These are phyloP conservation scores for Caryopteris hybrid DNA, from an alignment of 305 asterid genomes.

Conservation along the genomic window DNA sequence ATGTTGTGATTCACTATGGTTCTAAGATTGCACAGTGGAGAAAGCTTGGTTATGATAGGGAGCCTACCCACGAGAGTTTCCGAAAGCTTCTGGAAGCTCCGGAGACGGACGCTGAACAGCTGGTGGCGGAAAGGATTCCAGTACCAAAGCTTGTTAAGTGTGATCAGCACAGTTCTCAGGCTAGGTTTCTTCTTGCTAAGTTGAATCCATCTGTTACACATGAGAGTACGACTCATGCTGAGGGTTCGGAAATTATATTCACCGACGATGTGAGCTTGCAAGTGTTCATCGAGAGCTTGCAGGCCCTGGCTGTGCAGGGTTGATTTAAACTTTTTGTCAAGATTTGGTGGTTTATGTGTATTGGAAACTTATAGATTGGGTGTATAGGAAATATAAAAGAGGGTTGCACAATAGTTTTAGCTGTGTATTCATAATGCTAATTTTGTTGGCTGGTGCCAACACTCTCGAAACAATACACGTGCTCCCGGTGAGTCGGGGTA, in stretches of 20 bases:
- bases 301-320: constrained; percentile 86
- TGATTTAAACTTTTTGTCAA: constrained; percentile 15
- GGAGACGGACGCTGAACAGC: constrained; percentile 70
- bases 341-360: not conserved
- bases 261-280: constrained; percentile 89
- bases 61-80: constrained; percentile 71
- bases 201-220: constrained; percentile 87
- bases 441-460: too few species aligned
- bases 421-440: not conserved
- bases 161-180: constrained; percentile 95
- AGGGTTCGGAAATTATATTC: constrained; percentile 65
- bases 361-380: constrained; percentile 1
- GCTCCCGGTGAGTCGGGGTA: too few species aligned
- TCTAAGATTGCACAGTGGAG: constrained; percentile 88
- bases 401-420: not conserved
- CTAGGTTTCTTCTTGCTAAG: constrained; percentile 87
- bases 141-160: constrained; percentile 79
- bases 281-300: constrained; percentile 78
- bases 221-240: constrained; percentile 34
- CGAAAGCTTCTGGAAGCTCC: constrained; percentile 81
- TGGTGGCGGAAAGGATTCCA: constrained; percentile 73
- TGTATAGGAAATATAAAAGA: constrained; percentile 9
- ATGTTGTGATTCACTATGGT: constrained; percentile 82
- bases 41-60: constrained; percentile 71
- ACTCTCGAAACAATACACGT: too few species aligned